phyloP scores from a whole-genome alignment of 345 rosid species.

The Gossypium anomalum region DNA sequence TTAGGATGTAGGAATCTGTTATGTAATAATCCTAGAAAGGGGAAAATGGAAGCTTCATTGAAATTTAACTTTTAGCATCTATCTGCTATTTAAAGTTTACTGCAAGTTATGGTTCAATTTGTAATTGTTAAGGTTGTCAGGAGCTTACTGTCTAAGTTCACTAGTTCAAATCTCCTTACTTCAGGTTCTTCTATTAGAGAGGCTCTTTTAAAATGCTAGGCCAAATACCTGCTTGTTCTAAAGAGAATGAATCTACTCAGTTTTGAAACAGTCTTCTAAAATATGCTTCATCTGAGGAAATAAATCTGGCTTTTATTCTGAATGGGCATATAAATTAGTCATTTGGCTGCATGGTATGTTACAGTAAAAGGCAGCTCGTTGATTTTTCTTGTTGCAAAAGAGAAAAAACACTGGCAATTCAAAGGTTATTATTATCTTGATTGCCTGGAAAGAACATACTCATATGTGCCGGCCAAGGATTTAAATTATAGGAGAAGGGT shows the following conservation, averaged over 20 bases:
- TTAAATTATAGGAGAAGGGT: not conserved
- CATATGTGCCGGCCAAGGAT: not conserved
- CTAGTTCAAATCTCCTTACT: not conserved
- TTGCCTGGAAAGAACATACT: not conserved
- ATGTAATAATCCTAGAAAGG: not conserved
- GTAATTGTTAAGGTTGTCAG: not conserved
- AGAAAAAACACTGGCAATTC: not conserved
- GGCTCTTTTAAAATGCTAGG: not conserved
- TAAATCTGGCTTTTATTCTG: not conserved
- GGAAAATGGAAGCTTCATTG: not conserved
- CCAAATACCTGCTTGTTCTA: not conserved
- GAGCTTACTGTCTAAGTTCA: not conserved
- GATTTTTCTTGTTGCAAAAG: not conserved
- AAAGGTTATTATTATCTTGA: not conserved
- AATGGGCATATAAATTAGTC: not conserved
- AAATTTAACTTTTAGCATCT: not conserved
- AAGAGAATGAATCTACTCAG: not conserved
- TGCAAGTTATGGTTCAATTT: not conserved
- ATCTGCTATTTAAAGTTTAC: not conserved
- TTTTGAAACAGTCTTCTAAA: not conserved
- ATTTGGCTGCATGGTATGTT: not conserved
- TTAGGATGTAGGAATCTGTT: constrained; percentile 5
- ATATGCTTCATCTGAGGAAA: not conserved
- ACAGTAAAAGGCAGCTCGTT: not conserved
- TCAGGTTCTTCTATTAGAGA: not conserved